These are phyloP conservation scores for Macrophomina pseudophaseolina DNA, from an alignment of 2,329 filamentous ascomycete species.

Conservation along the genomic window DNA sequence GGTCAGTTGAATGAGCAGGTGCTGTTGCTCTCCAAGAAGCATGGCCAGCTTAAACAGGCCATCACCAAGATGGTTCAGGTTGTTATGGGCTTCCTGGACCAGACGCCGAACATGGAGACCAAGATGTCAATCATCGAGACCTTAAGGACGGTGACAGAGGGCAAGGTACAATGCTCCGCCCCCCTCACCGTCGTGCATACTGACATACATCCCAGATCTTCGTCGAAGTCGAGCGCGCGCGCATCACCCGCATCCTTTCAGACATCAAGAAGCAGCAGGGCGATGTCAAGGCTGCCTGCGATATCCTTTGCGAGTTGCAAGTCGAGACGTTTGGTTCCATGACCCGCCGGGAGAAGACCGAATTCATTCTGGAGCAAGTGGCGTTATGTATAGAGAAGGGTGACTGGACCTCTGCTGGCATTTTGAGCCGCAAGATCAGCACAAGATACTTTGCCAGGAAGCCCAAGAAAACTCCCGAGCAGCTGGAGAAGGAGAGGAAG, in stretches of 20 bases:
- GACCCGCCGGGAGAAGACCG: slow-evolving; percentile 95
- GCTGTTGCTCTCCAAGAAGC: slow-evolving; percentile 95
- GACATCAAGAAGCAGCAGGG: slow-evolving; percentile 97
- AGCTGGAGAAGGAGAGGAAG: slow-evolving; percentile 89
- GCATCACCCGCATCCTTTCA: slow-evolving; percentile 91
- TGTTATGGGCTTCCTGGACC: slow-evolving; percentile 89
- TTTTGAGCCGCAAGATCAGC: slow-evolving; percentile 95
- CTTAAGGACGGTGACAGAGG: slow-evolving; percentile 92
- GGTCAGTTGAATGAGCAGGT: slow-evolving; percentile 95
- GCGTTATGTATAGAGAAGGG: slow-evolving; percentile 91
- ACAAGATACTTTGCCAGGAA: slow-evolving; percentile 89
- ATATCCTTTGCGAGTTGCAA: slow-evolving; percentile 95
- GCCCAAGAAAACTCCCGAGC: slow-evolving; percentile 86
- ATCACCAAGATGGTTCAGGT: slow-evolving; percentile 99
- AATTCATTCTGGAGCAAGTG: slow-evolving; percentile 97
- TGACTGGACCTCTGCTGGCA: slow-evolving; percentile 95
- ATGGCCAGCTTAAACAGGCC: slow-evolving; percentile 98
- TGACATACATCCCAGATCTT: slow-evolving; percentile 72
- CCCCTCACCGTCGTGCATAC: slow-evolving; percentile 11
- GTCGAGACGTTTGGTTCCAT: slow-evolving; percentile 99
- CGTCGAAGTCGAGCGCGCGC: slow-evolving; percentile 95
- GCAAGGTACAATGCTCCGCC: slow-evolving; percentile 66
- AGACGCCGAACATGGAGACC: slow-evolving; percentile 80
- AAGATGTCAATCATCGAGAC: slow-evolving; percentile 96
- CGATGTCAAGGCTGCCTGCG: slow-evolving; percentile 85